Conservation (phyloP, 495 filamentous ascomycete genomes). For the Penicillium longicatenatum region DNA sequence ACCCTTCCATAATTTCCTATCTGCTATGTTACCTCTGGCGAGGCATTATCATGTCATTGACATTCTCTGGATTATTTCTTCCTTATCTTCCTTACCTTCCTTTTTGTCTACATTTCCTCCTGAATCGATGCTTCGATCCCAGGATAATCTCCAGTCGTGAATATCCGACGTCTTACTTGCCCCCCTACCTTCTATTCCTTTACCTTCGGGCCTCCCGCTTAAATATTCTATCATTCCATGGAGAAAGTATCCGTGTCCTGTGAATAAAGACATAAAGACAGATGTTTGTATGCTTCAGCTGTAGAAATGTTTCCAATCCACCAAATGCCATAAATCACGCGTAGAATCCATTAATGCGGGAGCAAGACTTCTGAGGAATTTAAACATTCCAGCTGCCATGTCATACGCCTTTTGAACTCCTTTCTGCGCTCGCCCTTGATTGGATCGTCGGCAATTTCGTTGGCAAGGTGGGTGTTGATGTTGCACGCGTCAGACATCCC, state of each 20-base stretch:
- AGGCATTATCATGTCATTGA: conserved; percentile 6
- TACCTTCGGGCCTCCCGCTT: neutral
- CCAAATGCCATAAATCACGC: conserved; percentile 2
- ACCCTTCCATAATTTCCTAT: conserved; percentile 16
- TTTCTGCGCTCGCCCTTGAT: conserved; percentile 16
- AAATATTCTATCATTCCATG: neutral
- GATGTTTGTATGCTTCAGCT: neutral
- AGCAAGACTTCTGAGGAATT: conserved; percentile 15
- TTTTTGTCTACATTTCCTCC: neutral
- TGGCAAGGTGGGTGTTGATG: conserved; percentile 23
- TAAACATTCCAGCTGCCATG: conserved; percentile 25
- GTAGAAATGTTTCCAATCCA: neutral
- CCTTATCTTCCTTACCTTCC: conserved; percentile 1
- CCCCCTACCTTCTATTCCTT: neutral
- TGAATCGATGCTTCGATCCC: neutral
- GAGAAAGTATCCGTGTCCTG: neutral
- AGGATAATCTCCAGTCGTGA: neutral
- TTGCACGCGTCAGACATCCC: conserved; percentile 36
- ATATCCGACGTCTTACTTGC: neutral
- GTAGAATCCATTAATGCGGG: conserved; percentile 15
- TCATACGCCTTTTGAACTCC: conserved; percentile 4
- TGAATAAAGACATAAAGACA: neutral
- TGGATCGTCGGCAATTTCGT: conserved; percentile 5
- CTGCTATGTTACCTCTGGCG: neutral
- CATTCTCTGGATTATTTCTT: conserved; percentile 13